Evolutionary conservation across 2,329 filamentous ascomycete species (phyloP), one percentile per base, ranked within the genome.

Genomic region (Didymella glomerata): DNA sequence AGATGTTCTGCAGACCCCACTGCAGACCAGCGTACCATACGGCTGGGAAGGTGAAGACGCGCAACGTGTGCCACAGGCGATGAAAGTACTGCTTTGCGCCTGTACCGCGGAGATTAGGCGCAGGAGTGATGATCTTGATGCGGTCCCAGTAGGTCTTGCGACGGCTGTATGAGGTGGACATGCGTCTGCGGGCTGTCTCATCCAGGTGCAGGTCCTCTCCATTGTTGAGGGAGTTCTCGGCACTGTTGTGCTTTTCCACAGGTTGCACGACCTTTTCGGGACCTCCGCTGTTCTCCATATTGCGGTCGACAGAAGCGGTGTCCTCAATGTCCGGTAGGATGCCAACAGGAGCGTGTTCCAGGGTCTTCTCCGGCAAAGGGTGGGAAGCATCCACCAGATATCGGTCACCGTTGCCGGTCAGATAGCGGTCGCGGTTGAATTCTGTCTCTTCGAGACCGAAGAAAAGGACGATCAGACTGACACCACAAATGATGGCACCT

Each of bases 1-100:
- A 86, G n/a, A 85, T 83, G 63, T 86, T 85, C 69, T 87, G 85
- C 28, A 83, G 78, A 4, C 85, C 85, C 85, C 85, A 87, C 66
- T 86, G 84, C 24, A 86, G 70, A 9, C 85, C 84, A 2, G 84
- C 83, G 61, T 83, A 86, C 62, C 84, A 79, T 10, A 86, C 84
- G 1, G 84, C 84, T 0, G 85, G 85, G 59, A 86, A 86, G 1
- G 80, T 79, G 67, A 86, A 86, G 41, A 86, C 76, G n/a, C 83
- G 81, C 49, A 86, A 73, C 0, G 83, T 86, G 63, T 86, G 82
- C 64, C 81, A 82, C 2, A 87, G 76, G 2, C 84, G 84, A 40
- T 76, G 69, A 27, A 80, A 70, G 62, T 86, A 87, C 66, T 87
- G 85, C 64, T 79, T 81, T 60, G 84, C 79, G 7, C 85, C 85